phyloP scores from a whole-genome alignment of 495 filamentous ascomycete species.

The Margaritispora aquatica region DNA sequence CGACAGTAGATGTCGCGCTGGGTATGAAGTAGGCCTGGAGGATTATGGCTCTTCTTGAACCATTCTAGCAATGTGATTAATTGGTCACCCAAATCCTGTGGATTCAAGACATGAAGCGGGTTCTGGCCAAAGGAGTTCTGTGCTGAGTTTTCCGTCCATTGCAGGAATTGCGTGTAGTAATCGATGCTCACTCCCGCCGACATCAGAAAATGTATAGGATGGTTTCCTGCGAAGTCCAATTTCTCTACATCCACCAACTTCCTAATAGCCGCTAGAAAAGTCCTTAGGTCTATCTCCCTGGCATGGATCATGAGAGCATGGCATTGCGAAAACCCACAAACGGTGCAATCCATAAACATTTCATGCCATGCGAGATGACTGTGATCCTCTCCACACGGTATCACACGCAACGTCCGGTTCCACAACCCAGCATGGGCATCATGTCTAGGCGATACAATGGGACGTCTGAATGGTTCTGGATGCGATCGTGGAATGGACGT shows the following conservation, averaged over 20 bases:
- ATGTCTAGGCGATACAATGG: constrained; percentile 8
- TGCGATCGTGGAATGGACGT: background rate
- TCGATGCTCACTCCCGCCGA: constrained; percentile 15
- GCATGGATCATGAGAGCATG: constrained; percentile 20
- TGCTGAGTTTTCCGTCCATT: background rate
- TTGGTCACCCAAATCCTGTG: constrained; percentile 11
- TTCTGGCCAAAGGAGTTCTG: constrained; percentile 23
- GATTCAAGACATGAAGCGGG: constrained; percentile 18
- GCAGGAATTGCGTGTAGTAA: constrained; percentile 3
- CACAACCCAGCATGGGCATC: constrained; percentile 13
- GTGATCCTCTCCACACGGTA: constrained; percentile 17
- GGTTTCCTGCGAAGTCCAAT: constrained; percentile 17
- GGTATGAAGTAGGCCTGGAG: constrained; percentile 13
- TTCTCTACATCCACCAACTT: constrained; percentile 2
- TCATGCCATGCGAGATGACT: constrained; percentile 9
- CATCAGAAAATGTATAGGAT: constrained; percentile 18
- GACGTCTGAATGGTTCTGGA: background rate
- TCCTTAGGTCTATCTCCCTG: constrained; percentile 2
- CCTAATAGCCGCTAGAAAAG: constrained; percentile 9
- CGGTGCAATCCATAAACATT: constrained; percentile 5
- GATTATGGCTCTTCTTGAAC: constrained; percentile 9
- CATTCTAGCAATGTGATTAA: constrained; percentile 17
- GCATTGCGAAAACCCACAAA: constrained; percentile 17
- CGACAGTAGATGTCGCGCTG: constrained; percentile 18
- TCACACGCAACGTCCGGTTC: constrained; percentile 15